Evolutionary conservation across 345 rosid genomes (phyloP).

Genomic region (Cardiospermum halicacabum): DNA sequence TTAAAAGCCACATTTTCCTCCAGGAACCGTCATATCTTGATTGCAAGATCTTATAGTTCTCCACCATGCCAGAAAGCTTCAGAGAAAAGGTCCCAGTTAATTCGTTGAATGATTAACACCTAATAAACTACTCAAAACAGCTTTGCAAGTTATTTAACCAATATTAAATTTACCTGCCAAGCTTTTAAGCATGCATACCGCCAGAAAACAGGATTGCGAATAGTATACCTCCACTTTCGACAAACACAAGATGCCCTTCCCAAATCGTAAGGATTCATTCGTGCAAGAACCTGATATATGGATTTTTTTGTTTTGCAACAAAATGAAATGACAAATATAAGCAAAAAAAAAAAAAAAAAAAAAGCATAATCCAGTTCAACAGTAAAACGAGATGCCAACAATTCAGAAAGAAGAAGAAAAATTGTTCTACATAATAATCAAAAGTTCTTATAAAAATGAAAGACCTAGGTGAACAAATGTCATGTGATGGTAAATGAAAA

Average conservation of each 20-base stretch:
- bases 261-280: conserved; percentile 75
- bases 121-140: conserved; percentile 8
- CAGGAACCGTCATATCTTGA: conserved; percentile 80
- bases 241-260: conserved; percentile 92
- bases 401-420: neutral
- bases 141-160: neutral
- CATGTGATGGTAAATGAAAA: too few relatives aligned
- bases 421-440: neutral
- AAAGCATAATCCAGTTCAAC: too few relatives aligned
- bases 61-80: conserved; percentile 72
- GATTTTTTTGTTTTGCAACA: conserved; percentile 8
- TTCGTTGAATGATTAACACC: neutral
- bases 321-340: neutral
- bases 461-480: too few relatives aligned
- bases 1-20: conserved; percentile 97
- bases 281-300: conserved; percentile 65
- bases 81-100: conserved; percentile 11
- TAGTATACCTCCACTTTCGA: conserved; percentile 87
- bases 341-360: too few relatives aligned
- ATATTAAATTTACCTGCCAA: conserved; percentile 61
- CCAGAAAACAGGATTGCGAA: conserved; percentile 90
- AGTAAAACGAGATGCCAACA: too few relatives aligned
- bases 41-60: conserved; percentile 76
- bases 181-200: conserved; percentile 88
- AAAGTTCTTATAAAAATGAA: neutral